Base-by-base conservation (phyloP, 2,329 filamentous ascomycete genomes). In the Lasiodiplodia sp. region DNA sequence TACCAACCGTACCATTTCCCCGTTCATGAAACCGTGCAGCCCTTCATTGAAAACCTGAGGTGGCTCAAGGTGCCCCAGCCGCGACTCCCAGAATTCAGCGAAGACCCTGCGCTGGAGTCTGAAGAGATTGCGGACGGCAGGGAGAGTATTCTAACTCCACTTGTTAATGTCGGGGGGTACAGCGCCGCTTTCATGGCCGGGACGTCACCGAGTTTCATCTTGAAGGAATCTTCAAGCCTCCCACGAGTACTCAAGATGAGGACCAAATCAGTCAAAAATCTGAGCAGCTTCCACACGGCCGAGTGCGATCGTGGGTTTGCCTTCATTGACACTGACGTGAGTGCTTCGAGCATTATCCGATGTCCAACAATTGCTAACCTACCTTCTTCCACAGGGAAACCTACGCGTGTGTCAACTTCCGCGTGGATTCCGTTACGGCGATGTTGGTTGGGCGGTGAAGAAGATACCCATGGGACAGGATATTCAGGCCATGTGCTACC, bases 181-280 rank as follows among this genome's bases (percentile, higher is more conserved):
- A 91, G 88, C 75, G 87, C 92, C 1, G 90, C 98, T 1, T 96
- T 97, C 75, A 85, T 97, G 62, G 90, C 93, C 0, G 94, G 95
- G 0, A 80, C 86, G 4, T 93, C 93, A 0, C 92, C 95, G 0
- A 90, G 89, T 69, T 94, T 98, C 77, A 82, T 99, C 55, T 78
- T 97, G 53, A 96, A 92, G 75, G 93, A 93, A 58, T 87, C 93
- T 44, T 92, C 93, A 72, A 94, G 91, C 64, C 80, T 86, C 5
- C 94, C 95, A 0, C 90, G 89, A 72, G 87, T 97, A 16, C 80
- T 97, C n/a, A 86, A 88, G 12, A 82, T 97, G 1, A 88, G 90
- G 70, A 91, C 91, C 0, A 83, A 85, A 16, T 87, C 87, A 8
- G 89, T 95, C 3, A 87, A 89, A 49, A 89, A 90, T 62, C 85